Evolutionary conservation across 1,284 basidiomycete genomes (phyloP).

Genomic region (Malassezia restricta): DNA sequence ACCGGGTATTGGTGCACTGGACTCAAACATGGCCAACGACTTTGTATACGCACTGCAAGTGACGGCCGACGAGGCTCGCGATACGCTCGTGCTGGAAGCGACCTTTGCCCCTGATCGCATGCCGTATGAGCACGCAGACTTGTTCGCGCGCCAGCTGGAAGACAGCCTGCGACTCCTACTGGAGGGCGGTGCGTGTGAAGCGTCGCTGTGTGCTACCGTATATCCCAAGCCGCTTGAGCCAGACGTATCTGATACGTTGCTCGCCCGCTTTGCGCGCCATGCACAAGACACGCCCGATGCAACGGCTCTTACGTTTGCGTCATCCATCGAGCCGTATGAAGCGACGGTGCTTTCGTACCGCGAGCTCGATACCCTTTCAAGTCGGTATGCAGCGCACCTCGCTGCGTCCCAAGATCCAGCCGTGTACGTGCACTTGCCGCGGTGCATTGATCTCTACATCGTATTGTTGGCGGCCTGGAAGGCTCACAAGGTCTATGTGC

Average conservation of each 20-base stretch:
- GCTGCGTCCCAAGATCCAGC: constrained; percentile 3
- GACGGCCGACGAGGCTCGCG: constrained; percentile 9
- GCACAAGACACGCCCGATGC: constrained; percentile 16
- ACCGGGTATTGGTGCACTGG: constrained; percentile 2
- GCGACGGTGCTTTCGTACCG: constrained; percentile 21
- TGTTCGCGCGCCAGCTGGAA: constrained; percentile 27
- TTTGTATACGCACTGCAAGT: constrained; percentile 34
- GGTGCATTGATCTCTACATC: constrained; percentile 26
- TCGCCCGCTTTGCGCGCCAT: constrained; percentile 22
- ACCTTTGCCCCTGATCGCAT: constrained; percentile 21
- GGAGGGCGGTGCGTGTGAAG: background rate
- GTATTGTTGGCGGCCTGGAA: constrained; percentile 39
- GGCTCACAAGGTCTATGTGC: constrained; percentile 35
- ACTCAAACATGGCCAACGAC: constrained; percentile 26
- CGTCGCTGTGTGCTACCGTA: constrained; percentile 5
- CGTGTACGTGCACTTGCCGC: constrained; percentile 31
- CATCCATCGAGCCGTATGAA: constrained; percentile 12
- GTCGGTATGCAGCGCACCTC: constrained; percentile 20
- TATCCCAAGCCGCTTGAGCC: constrained; percentile 6
- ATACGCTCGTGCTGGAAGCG: constrained; percentile 19
- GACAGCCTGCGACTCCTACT: constrained; percentile 3
- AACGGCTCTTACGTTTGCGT: constrained; percentile 24
- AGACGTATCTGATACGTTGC: constrained; percentile 16
- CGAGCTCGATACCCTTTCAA: constrained; percentile 26
- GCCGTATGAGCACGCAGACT: constrained; percentile 19